Base-by-base conservation (phyloP, 2,329 filamentous ascomycete genomes). In the Claviceps fusiformis region DNA sequence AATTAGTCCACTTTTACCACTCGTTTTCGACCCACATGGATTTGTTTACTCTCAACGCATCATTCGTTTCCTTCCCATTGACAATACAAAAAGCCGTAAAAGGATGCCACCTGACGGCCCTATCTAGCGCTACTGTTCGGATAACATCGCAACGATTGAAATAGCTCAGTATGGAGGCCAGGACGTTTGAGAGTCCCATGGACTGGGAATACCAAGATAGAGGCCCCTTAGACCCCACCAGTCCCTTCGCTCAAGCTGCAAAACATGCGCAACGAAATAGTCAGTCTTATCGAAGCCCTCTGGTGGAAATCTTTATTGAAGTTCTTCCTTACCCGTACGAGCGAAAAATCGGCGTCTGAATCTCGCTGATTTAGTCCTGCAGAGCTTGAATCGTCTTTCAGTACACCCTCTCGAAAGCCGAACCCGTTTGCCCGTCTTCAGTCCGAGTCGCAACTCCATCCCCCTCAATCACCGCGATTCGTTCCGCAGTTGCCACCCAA, bases 131-230 rank as follows among this genome's bases (percentile, higher is more conserved):
- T 52, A 11, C 6, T 29, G 9, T n/a, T 35, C 17, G 7, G n/a
- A 52, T 29, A 44, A 44, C 17, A 47, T 37, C 51, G n/a, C 7
- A 13, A 46, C 39, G 13, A n/a, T 31, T 48, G 29, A 17, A 11
- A 6, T 43, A 33, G 24, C 37, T 15, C 39, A 59, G 54, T 61
- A 82, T 79, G 74, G 74, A 80, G 54, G 73, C 73, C 60, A 73
- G 82, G 62, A 80, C 76, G 2, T 77, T 73, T 59, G 81, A 84
- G 67, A 73, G 78, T 58, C 80, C 73, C 59, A 85, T 85, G 82
- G 82, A 85, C 62, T 85, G 79, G 78, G 79, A 85, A 64, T 85
- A 81, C 65, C 76, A 83, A 61, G 74, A 73, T 58, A 67, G 71
- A 50, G 80, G 76, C 1, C 80, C 80, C 19, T 67, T 81, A 57